phyloP scores from a whole-genome alignment of 1,139 yeast species.

The Hansenula lynferdii region DNA sequence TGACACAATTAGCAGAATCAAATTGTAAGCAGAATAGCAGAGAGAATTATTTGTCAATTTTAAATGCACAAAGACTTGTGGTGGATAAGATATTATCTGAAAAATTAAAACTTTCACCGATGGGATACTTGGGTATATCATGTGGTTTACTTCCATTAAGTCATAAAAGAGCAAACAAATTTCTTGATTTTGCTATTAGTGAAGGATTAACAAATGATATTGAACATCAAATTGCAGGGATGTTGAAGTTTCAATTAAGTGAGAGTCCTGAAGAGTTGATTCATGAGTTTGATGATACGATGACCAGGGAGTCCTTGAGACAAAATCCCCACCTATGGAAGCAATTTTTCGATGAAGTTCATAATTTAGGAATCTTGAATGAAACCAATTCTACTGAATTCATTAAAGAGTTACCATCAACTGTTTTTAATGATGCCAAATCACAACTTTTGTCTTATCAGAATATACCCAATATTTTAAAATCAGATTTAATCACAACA shows the following conservation, averaged over 20 bases:
- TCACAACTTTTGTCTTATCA: too few relatives aligned
- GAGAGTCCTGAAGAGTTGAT: constrained; percentile 2
- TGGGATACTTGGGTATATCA: constrained; percentile 2
- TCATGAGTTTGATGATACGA: constrained; percentile 3
- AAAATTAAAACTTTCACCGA: background rate
- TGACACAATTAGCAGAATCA: too few relatives aligned
- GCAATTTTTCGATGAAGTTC: constrained; percentile 1
- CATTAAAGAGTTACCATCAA: background rate
- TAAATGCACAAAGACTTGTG: constrained; percentile 1
- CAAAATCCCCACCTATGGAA: constrained; percentile 5
- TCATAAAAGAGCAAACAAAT: constrained; percentile 3
- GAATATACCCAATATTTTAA: too few relatives aligned
- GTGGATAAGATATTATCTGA: background rate
- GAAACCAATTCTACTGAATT: background rate
- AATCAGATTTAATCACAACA: too few relatives aligned
- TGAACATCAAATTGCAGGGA: constrained; percentile 2
- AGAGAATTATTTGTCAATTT: background rate
- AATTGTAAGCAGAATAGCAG: too few relatives aligned
- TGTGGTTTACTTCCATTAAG: constrained; percentile 1
- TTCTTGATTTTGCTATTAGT: constrained; percentile 1
- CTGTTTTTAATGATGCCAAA: too few relatives aligned
- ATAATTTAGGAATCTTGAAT: constrained; percentile 4
- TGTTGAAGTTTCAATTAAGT: constrained; percentile 3
- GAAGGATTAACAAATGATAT: background rate
- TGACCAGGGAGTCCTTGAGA: background rate